phyloP scores from a whole-genome alignment of 2,329 filamentous ascomycete genomes.

The Zymoseptoria passerinii region DNA sequence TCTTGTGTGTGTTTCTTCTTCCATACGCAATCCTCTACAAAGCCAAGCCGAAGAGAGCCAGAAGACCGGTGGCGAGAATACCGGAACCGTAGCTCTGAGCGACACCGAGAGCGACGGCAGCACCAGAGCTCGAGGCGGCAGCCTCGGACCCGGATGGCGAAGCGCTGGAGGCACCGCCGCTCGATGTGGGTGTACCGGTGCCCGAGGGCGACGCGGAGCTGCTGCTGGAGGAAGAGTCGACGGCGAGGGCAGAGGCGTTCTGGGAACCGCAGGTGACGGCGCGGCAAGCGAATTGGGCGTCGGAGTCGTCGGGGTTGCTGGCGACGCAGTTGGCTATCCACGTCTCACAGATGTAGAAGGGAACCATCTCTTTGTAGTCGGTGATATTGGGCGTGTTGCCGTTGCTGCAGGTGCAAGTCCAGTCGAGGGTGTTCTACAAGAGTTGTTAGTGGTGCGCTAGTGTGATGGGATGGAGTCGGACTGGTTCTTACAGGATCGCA shows the following conservation, averaged over 20 bases:
- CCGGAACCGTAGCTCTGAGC: conserved; percentile 46
- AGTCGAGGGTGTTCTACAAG: conserved; percentile 40
- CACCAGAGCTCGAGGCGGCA: conserved; percentile 30
- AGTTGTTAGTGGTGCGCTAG: conserved; percentile 1
- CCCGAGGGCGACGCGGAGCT: conserved; percentile 24
- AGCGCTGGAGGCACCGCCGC: conserved; percentile 22
- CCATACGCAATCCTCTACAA: conserved; percentile 35
- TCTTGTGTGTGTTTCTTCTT: background rate
- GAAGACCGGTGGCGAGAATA: conserved; percentile 41
- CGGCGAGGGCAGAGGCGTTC: conserved; percentile 34
- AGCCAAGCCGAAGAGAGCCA: conserved; percentile 50
- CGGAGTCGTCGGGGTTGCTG: conserved; percentile 32
- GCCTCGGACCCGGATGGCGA: conserved; percentile 14
- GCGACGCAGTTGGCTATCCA: conserved; percentile 39
- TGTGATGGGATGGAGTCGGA: background rate
- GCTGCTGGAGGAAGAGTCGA: conserved; percentile 16
- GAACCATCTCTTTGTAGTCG: conserved; percentile 50
- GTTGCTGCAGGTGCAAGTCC: conserved; percentile 51
- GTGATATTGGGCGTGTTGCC: conserved; percentile 47
- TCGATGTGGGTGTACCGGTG: conserved; percentile 23
- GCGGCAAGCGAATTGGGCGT: conserved; percentile 39
- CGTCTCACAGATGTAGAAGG: conserved; percentile 51
- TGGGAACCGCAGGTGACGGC: conserved; percentile 45
- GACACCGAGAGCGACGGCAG: conserved; percentile 39
- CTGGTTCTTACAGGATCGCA: conserved; percentile 48